phyloP scores from a whole-genome alignment of 345 rosid genomes.

The Physaria fendleri region DNA sequence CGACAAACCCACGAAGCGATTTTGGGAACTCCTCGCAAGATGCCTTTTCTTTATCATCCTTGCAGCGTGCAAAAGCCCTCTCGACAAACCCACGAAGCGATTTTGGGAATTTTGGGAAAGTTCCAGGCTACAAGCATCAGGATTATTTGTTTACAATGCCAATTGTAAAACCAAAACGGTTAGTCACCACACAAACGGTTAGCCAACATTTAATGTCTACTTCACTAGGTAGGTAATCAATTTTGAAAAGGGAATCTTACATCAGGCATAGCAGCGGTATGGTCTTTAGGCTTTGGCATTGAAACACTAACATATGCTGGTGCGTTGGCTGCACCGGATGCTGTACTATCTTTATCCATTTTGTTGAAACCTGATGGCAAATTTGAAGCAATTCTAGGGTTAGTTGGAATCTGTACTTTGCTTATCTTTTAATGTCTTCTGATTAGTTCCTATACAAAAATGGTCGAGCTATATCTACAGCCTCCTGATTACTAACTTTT shows the following conservation, averaged over 20 bases:
- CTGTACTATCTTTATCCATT: slow-evolving; percentile 54
- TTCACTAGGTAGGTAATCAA: slow-evolving; percentile 12
- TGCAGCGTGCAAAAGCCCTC: slow-evolving; percentile 80
- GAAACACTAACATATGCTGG: slow-evolving; percentile 87
- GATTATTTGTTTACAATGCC: too few species aligned
- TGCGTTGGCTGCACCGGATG: slow-evolving; percentile 37
- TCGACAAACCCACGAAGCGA: slow-evolving; percentile 81
- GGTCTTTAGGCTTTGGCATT: slow-evolving; percentile 58
- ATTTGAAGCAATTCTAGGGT: slow-evolving; percentile 96
- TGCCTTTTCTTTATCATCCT: slow-evolving; percentile 59
- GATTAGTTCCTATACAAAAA: too few species aligned
- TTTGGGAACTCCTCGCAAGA: slow-evolving; percentile 70
- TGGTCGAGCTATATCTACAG: slow-evolving; percentile 38
- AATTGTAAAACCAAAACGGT: too few species aligned
- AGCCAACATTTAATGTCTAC: slow-evolving; percentile 14
- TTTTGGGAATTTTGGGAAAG: slow-evolving; percentile 59
- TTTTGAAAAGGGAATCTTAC: slow-evolving; percentile 35
- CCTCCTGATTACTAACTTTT: too few species aligned
- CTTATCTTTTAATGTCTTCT: slow-evolving; percentile 68
- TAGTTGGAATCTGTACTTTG: slow-evolving; percentile 92
- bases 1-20: slow-evolving; percentile 77
- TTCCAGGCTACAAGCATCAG: slow-evolving; percentile 54
- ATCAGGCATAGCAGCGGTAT: slow-evolving; percentile 61
- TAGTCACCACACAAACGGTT: not conserved
- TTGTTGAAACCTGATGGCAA: slow-evolving; percentile 65